Conservation (phyloP, 352 stramenopile species). For the Phytophthora macrochlamydospora region DNA sequence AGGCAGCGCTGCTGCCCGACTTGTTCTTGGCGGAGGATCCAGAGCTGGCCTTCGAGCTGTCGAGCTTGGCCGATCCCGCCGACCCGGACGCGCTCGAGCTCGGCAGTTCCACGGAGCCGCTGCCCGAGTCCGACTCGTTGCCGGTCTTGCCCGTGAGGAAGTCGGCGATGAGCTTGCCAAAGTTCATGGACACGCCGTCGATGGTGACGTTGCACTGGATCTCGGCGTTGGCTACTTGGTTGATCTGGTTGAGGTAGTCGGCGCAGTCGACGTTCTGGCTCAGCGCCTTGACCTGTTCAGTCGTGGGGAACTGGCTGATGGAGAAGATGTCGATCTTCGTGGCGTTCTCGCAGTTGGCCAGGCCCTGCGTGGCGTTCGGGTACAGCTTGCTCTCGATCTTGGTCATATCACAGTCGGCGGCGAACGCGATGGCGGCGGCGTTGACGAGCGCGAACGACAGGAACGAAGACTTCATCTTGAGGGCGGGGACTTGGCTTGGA, state of each 20-base stretch:
- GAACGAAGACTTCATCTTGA: slow-evolving; percentile 37
- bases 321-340: slow-evolving; percentile 68
- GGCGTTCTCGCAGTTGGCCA: slow-evolving; percentile 41
- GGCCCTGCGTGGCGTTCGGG: slow-evolving; percentile 58
- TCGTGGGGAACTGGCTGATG: slow-evolving; percentile 48
- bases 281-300: slow-evolving; percentile 57
- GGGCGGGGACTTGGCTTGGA: not conserved
- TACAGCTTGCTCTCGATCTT: slow-evolving; percentile 62
- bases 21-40: slow-evolving; percentile 16
- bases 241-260: slow-evolving; percentile 78
- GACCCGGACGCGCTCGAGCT: slow-evolving; percentile 31
- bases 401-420: slow-evolving; percentile 52
- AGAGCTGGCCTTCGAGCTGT: slow-evolving; percentile 16
- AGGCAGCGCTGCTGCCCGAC: slow-evolving; percentile 4
- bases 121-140: slow-evolving; percentile 59
- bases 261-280: slow-evolving; percentile 61
- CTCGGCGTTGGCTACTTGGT: slow-evolving; percentile 63
- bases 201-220: slow-evolving; percentile 66
- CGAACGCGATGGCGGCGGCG: slow-evolving; percentile 28
- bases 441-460: slow-evolving; percentile 25
- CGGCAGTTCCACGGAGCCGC: slow-evolving; percentile 31
- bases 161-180: slow-evolving; percentile 55
- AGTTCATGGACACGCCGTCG: slow-evolving; percentile 47
- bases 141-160: slow-evolving; percentile 68
- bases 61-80: slow-evolving; percentile 14